Evolutionary conservation across 1,284 basidiomycete genomes (phyloP).

Genomic region (Ustilago nuda): DNA sequence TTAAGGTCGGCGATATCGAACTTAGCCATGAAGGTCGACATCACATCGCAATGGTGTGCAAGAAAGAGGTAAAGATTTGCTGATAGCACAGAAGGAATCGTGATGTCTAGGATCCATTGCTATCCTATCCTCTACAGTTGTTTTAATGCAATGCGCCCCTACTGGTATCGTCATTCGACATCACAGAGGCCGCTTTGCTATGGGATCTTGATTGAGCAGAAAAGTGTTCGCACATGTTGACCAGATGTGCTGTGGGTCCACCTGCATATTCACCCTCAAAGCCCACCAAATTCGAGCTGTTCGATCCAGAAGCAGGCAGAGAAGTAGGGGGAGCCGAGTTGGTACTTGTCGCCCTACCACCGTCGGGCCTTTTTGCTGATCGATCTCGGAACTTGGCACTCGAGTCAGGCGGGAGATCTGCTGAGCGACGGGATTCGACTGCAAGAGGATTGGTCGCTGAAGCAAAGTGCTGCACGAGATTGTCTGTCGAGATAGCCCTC

Average conservation of each 20-base stretch:
- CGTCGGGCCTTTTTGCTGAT: conserved; percentile 42
- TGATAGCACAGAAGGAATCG: not conserved
- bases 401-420: conserved; percentile 55
- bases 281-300: conserved; percentile 7
- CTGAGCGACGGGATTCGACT: conserved; percentile 34
- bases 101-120: not conserved
- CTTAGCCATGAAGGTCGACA: not conserved
- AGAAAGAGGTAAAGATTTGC: not conserved
- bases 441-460: conserved; percentile 5
- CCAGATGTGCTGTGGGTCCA: conserved; percentile 27
- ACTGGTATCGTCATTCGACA: conserved; percentile 34
- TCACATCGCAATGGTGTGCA: not conserved
- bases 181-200: conserved; percentile 38
- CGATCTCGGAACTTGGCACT: conserved; percentile 55
- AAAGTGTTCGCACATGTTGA: conserved; percentile 49
- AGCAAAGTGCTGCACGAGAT: conserved; percentile 47
- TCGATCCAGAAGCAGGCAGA: conserved; percentile 6
- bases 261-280: conserved; percentile 4
- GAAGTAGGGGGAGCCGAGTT: conserved; percentile 49
- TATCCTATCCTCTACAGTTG: not conserved
- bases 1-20: not conserved
- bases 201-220: conserved; percentile 38
- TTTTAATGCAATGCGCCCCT: conserved; percentile 32
- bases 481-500: conserved; percentile 54
- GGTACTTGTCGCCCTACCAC: conserved; percentile 44